A percentile compares a stretch with the other conserved stretches of the same genome.
These are phyloP conservation scores for Sanguinoderma infundibulare DNA, from an alignment of 1,284 basidiomycete genomes.

Conservation along the genomic window DNA sequence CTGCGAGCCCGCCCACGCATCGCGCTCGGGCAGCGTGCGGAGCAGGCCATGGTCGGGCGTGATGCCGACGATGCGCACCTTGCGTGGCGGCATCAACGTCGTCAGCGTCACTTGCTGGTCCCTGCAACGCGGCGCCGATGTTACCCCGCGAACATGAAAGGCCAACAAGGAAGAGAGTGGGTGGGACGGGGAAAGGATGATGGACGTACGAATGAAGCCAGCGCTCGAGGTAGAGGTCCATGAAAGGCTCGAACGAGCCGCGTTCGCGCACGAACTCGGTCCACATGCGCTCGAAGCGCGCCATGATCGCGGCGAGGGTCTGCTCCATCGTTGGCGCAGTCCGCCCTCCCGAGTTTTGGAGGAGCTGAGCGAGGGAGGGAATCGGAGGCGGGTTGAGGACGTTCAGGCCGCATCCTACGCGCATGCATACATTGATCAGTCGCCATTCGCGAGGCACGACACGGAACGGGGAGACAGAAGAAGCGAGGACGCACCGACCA, in stretches of 20 bases:
- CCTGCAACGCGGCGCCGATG: slow-evolving; percentile 47
- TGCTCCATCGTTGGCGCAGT: slow-evolving; percentile 59
- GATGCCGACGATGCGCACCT: slow-evolving; percentile 85
- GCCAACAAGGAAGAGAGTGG: not conserved
- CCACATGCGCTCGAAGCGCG: slow-evolving; percentile 86
- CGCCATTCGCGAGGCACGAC: too few species aligned
- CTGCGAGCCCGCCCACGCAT: slow-evolving; percentile 34
- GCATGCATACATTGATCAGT: not conserved
- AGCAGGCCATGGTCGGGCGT: slow-evolving; percentile 88
- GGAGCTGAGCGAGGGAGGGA: slow-evolving; percentile 79
- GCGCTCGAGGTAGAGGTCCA: slow-evolving; percentile 75
- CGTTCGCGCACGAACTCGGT: slow-evolving; percentile 61
- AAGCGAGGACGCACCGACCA: slow-evolving; percentile 66
- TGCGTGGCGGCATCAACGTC: slow-evolving; percentile 70
- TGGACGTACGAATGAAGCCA: slow-evolving; percentile 90
- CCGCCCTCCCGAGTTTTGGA: slow-evolving; percentile 51
- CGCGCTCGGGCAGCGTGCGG: slow-evolving; percentile 73
- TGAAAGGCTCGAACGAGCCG: slow-evolving; percentile 79
- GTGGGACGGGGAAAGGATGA: not conserved
- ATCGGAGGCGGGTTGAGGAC: slow-evolving; percentile 86
- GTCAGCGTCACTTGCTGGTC: slow-evolving; percentile 87
- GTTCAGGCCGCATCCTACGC: slow-evolving; percentile 88
- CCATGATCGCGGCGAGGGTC: slow-evolving; percentile 77
- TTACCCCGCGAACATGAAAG: too few species aligned
- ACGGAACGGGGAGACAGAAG: not conserved